phyloP scores from a whole-genome alignment of 129 eudicot species.

The Flaveria sonorensis region DNA sequence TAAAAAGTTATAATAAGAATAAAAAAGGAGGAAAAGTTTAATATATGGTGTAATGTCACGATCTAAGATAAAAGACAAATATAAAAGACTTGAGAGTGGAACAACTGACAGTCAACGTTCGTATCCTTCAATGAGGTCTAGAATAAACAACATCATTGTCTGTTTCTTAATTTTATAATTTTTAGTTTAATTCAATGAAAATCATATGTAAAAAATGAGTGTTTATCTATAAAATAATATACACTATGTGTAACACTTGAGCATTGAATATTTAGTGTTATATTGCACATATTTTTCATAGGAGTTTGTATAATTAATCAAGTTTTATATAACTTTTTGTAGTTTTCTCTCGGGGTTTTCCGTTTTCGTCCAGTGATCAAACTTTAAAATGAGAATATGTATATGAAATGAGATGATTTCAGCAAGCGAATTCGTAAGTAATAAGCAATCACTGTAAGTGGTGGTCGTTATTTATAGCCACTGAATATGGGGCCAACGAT shows the following conservation, averaged over 20 bases:
- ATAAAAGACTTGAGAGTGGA: constrained; percentile 22
- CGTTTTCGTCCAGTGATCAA: no score
- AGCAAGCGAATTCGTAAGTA: no score
- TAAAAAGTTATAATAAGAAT: neutral
- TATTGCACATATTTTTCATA: neutral
- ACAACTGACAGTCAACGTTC: constrained; percentile 37
- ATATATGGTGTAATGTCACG: constrained; percentile 20
- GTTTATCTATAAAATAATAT: neutral
- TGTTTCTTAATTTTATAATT: neutral
- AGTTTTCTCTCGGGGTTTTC: no score
- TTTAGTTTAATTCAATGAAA: neutral
- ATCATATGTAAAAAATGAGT: neutral
- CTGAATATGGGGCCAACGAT: no score
- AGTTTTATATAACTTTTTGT: neutral
- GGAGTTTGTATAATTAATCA: neutral
- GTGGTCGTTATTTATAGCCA: no score
- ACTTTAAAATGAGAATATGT: no score
- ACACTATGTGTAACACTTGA: neutral
- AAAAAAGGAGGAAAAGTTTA: neutral
- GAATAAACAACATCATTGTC: constrained; percentile 21
- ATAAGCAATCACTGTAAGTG: no score
- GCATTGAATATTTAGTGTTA: neutral
- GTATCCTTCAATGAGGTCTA: constrained; percentile 25
- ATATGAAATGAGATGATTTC: no score
- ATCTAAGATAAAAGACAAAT: constrained; percentile 16